Conservation (phyloP, 2,329 filamentous ascomycete genomes). For the Fusarium phyllophilum region DNA sequence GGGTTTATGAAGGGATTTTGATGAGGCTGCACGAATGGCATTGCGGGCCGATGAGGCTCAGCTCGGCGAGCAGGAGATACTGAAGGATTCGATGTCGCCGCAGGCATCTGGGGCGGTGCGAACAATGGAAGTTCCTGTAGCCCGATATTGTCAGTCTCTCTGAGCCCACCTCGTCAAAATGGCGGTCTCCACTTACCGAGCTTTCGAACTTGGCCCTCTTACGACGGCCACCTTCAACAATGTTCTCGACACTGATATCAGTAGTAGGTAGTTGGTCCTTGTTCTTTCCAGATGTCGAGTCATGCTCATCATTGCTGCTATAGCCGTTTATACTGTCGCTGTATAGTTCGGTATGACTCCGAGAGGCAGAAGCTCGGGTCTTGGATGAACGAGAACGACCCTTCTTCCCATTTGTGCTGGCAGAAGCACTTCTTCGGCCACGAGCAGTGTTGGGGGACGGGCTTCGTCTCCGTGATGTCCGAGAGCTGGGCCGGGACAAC, state of each 20-base stretch:
- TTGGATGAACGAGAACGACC: conserved; percentile 75
- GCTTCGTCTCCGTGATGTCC: conserved; percentile 79
- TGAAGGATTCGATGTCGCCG: conserved; percentile 96
- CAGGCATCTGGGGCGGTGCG: conserved; percentile 91
- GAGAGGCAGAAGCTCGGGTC: conserved; percentile 64
- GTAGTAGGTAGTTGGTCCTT: conserved; percentile 93
- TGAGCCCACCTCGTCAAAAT: conserved; percentile 35
- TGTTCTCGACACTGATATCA: conserved; percentile 98
- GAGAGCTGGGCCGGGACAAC: conserved; percentile 74
- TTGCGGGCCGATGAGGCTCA: conserved; percentile 74
- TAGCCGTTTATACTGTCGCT: conserved; percentile 78
- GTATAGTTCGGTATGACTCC: conserved; percentile 66
- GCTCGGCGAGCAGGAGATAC: conserved; percentile 89
- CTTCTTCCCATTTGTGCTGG: conserved; percentile 70
- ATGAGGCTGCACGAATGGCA: conserved; percentile 80
- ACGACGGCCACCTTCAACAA: conserved; percentile 93
- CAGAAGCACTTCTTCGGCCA: conserved; percentile 81
- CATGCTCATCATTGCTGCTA: conserved; percentile 86
- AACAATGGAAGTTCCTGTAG: conserved; percentile 92
- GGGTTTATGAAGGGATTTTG: conserved; percentile 85
- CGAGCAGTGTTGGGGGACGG: conserved; percentile 75
- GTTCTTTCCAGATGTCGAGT: conserved; percentile 76
- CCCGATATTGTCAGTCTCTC: conserved; percentile 45
- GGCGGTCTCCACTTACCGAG: conserved; percentile 75
- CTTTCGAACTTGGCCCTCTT: conserved; percentile 97